These are phyloP conservation scores for Trichosporon coremiiforme DNA, from an alignment of 1,284 basidiomycete genomes.

Conservation along the genomic window DNA sequence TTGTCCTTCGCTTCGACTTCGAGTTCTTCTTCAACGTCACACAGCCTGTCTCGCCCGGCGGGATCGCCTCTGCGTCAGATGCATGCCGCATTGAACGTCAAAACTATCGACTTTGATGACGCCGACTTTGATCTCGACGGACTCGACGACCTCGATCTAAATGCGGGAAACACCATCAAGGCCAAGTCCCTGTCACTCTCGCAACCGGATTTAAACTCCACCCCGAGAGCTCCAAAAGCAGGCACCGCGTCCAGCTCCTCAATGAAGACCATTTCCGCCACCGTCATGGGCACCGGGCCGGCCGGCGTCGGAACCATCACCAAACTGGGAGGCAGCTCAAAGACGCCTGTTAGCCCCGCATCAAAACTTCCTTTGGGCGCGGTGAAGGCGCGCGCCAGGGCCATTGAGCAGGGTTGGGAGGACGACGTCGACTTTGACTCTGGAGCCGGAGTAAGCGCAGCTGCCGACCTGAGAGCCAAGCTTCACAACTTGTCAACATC, in stretches of 20 bases:
- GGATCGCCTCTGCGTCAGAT: conserved; percentile 41
- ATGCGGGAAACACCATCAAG: conserved; percentile 18
- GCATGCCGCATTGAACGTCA: conserved; percentile 25
- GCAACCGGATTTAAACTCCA: neutral
- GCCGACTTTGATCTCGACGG: conserved; percentile 38
- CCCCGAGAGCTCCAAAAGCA: conserved; percentile 18
- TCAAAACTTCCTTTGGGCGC: conserved; percentile 30
- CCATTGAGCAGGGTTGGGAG: conserved; percentile 38
- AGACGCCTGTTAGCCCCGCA: conserved; percentile 17
- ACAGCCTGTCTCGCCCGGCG: conserved; percentile 19
- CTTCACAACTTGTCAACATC: conserved; percentile 28
- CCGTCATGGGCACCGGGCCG: conserved; percentile 43
- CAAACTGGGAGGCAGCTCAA: conserved; percentile 32
- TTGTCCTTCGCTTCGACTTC: conserved; percentile 34
- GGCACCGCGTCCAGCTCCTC: conserved; percentile 26
- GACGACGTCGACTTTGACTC: conserved; percentile 43
- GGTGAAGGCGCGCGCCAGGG: conserved; percentile 38
- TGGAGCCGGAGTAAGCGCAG: neutral
- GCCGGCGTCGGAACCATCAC: conserved; percentile 49
- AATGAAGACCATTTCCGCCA: conserved; percentile 34
- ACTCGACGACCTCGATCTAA: conserved; percentile 29
- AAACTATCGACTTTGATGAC: conserved; percentile 32
- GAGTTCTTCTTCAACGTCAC: conserved; percentile 30
- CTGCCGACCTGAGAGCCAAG: conserved; percentile 19
- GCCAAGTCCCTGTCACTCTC: conserved; percentile 15